Conservation (phyloP, 2,329 filamentous ascomycete genomes). For the Xylaria polymorpha region DNA sequence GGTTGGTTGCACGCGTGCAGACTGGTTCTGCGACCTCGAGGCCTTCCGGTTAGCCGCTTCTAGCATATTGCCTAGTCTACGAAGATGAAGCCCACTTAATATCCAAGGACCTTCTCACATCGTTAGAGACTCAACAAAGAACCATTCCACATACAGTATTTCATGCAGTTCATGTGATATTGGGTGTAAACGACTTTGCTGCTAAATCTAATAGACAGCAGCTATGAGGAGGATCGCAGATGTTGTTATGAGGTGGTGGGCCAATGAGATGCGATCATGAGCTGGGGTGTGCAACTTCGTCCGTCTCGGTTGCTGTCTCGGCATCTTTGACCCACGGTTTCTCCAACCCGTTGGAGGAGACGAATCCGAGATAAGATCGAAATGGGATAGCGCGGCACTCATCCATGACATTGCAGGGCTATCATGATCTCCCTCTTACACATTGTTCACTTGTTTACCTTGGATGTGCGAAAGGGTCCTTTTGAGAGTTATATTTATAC, state of each 20-base stretch:
- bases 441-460: neutral
- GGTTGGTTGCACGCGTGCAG: neutral
- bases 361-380: neutral
- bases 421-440: neutral
- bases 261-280: neutral
- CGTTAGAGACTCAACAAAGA: neutral
- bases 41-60: too few species aligned
- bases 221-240: neutral
- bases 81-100: neutral
- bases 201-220: neutral
- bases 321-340: neutral
- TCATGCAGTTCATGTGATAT: neutral
- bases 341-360: constrained; percentile 12
- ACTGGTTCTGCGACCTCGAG: neutral
- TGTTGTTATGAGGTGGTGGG: neutral
- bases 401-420: neutral
- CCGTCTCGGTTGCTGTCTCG: neutral
- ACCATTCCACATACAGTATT: neutral
- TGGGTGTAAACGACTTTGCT: neutral
- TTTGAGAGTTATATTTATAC: neutral
- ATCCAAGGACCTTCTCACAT: neutral
- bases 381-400: neutral
- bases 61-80: neutral
- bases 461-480: too few species aligned
- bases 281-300: neutral